Percentiles rank a stretch among this genome's conserved stretches.
Evolutionary conservation across 2,329 filamentous ascomycete species (phyloP).

Genomic region (Fusarium brachygibbosum): DNA sequence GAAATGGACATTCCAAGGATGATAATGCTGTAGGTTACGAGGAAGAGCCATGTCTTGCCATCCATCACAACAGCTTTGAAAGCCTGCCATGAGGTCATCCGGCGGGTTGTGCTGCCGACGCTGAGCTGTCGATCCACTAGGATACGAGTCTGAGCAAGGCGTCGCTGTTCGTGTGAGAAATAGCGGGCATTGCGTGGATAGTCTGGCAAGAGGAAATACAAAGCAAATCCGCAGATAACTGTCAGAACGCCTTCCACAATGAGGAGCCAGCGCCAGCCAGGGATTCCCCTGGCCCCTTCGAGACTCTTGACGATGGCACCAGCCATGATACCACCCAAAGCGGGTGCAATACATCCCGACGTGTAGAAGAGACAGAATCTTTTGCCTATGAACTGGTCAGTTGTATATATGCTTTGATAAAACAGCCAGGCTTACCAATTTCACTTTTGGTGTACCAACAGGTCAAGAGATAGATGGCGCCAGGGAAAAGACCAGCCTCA

Average conservation of each 20-base stretch:
- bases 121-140: constrained; percentile 18
- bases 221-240: constrained; percentile 3
- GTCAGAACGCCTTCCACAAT: constrained; percentile 33
- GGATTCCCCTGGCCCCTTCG: constrained; percentile 19
- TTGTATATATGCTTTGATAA: rapidly evolving
- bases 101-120: not conserved
- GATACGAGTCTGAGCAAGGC: constrained; percentile 23
- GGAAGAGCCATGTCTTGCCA: constrained; percentile 59
- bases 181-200: constrained; percentile 22
- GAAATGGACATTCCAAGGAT: constrained; percentile 62
- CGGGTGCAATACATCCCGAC: constrained; percentile 25
- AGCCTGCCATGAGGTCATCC: constrained; percentile 27
- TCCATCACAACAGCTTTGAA: constrained; percentile 21
- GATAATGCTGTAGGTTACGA: constrained; percentile 63
- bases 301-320: constrained; percentile 32
- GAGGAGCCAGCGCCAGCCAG: constrained; percentile 35
- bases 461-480: constrained; percentile 65
- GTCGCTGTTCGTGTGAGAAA: constrained; percentile 14
- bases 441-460: constrained; percentile 65
- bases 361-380: constrained; percentile 39
- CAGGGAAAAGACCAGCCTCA: constrained; percentile 66
- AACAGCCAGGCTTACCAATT: constrained; percentile 10
- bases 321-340: constrained; percentile 32
- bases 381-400: constrained; percentile 13
- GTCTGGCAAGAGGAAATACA: constrained; percentile 33